A percentile compares a stretch with the other conserved stretches of the same genome.
Evolutionary conservation across 2,329 filamentous ascomycete genomes (phyloP).

Genomic region (Aspergillus tanneri): DNA sequence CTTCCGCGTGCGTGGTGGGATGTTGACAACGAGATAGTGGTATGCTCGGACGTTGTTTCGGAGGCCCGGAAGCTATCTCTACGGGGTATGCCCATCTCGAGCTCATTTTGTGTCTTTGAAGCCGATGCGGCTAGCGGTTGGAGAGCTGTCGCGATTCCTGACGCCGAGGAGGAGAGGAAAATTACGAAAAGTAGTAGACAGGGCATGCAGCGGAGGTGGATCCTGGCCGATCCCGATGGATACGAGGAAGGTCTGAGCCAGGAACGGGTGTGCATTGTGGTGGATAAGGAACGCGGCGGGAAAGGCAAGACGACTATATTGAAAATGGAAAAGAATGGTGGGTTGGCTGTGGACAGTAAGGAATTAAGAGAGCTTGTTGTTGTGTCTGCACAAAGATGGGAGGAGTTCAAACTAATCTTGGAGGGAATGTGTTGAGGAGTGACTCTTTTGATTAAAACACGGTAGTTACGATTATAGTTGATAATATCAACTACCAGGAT

Average conservation of each 20-base stretch:
- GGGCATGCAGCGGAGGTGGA: slow-evolving; percentile 55
- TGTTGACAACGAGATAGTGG: slow-evolving; percentile 70
- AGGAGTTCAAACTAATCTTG: slow-evolving; percentile 52
- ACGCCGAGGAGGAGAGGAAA: slow-evolving; percentile 31
- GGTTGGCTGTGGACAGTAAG: slow-evolving; percentile 64
- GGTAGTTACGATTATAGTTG: slow-evolving; percentile 9
- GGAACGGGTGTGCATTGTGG: slow-evolving; percentile 78
- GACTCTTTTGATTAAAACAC: background rate
- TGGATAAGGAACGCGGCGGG: slow-evolving; percentile 57
- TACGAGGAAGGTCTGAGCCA: slow-evolving; percentile 84
- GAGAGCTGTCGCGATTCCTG: slow-evolving; percentile 38
- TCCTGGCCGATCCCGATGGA: slow-evolving; percentile 83
- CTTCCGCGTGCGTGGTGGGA: slow-evolving; percentile 83
- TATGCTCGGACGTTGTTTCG: slow-evolving; percentile 66
- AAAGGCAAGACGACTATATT: slow-evolving; percentile 57
- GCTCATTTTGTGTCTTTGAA: slow-evolving; percentile 75
- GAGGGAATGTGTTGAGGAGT: slow-evolving; percentile 30
- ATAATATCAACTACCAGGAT: slow-evolving; percentile 29
- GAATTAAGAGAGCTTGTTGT: slow-evolving; percentile 61
- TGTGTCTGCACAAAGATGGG: slow-evolving; percentile 64
- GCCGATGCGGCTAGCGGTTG: slow-evolving; percentile 49
- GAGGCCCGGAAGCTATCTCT: slow-evolving; percentile 60
- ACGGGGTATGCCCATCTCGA: slow-evolving; percentile 68
- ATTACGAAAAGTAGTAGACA: slow-evolving; percentile 48
- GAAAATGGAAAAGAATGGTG: slow-evolving; percentile 80